Conservation (phyloP, 345 rosid species). For the Syzygium aqueum region DNA sequence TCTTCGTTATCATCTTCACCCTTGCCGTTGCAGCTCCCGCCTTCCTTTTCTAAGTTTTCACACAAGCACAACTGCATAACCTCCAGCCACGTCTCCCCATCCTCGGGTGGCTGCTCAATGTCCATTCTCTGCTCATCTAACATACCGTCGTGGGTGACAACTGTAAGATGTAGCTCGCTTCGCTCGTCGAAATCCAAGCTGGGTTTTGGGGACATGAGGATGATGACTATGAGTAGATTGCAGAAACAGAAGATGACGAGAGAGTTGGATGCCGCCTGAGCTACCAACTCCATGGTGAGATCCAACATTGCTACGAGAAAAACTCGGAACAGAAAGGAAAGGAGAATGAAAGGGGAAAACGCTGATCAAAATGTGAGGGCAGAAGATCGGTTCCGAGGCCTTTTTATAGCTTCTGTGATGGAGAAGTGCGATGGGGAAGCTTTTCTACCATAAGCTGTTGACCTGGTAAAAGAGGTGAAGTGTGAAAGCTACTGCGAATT, state of each 20-base stretch:
- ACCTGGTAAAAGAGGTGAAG: background rate
- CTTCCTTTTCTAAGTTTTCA: background rate
- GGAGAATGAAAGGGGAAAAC: background rate
- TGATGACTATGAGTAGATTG: slow-evolving; percentile 33
- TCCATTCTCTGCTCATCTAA: background rate
- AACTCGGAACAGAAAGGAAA: background rate
- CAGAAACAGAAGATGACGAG: slow-evolving; percentile 34
- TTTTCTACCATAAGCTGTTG: slow-evolving; percentile 6
- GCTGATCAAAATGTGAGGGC: background rate
- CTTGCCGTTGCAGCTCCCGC: background rate
- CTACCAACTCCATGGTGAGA: slow-evolving; percentile 16
- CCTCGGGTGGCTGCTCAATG: background rate
- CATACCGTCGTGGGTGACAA: background rate
- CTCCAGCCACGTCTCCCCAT: background rate
- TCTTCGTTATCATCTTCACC: background rate
- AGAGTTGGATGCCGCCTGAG: slow-evolving; percentile 30
- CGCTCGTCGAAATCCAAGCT: background rate
- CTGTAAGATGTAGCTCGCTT: background rate
- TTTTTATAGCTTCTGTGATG: background rate
- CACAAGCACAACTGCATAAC: background rate
- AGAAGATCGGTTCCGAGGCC: background rate
- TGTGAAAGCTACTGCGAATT: slow-evolving; percentile 15
- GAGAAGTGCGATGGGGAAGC: slow-evolving; percentile 17
- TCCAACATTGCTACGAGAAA: slow-evolving; percentile 12
- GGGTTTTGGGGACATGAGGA: slow-evolving; percentile 25